Evolutionary conservation across 441 rosid species (phyloP), one percentile per base, ranked within the genome.

Genomic region (Gossypium aridum): DNA sequence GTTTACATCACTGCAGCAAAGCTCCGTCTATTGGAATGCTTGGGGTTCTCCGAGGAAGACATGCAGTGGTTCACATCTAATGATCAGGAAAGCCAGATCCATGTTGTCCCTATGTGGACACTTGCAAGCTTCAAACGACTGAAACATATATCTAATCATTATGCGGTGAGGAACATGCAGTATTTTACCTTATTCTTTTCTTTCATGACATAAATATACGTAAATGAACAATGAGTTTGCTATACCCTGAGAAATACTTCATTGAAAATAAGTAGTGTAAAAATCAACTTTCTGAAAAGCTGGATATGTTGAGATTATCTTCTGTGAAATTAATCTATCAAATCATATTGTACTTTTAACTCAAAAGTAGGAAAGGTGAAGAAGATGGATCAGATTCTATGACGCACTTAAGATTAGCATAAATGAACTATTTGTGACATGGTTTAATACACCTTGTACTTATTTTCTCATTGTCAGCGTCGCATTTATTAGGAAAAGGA

Each of bases 61-160:
- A 89, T 93, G 95, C 89, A 77, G 80, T 93, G 95, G 96, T 88
- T 95, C 78, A 93, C 99, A 17, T 56, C 80, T 73, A 91, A 91
- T 51, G 97, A 91, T 84, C 86, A 76, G 37, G 98, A 95, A 75
- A 95, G 99, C 87, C 90, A 93, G 74, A 90, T 95, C 51, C 99
- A 93, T 76, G 90, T 93, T 70, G 92, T 95, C 56, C 98, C 99
- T 12, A 86, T 95, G 92, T 95, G 99, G 99, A 91, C 91, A 0
- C 94, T 95, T 57, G 97, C 99, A n/a, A 95, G 96, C 87, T 90
- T 95, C 87, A 91, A 95, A 83, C 85, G 98, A 80, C 79, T 95
- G 73, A 93, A 93, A 79, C 92, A 91, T 78, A 72, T 89, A 71
- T 78, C 92, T 60, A 91, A 83, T 80, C 92, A 89, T 75, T 93